Evolutionary conservation across 352 stramenopile species (phyloP), one percentile per base, ranked within the genome.

Genomic region (Plasmopara halstedii): DNA sequence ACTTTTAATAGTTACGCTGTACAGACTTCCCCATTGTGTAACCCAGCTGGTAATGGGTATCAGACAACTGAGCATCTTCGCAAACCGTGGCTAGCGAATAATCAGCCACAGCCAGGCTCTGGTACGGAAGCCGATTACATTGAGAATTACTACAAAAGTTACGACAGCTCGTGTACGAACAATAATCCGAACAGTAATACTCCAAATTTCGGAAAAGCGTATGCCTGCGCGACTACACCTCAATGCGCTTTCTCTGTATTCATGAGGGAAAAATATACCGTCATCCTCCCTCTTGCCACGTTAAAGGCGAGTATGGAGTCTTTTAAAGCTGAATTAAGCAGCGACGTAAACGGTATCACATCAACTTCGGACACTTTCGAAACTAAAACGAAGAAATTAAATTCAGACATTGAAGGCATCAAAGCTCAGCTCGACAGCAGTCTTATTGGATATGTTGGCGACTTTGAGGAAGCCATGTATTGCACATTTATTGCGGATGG

Each of bases 391-490:
- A 69, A 34, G 7, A 27, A 40, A 9, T 44, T 85, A 13, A 60
- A 69, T 23, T 13, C 13, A 13, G 67, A 42, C n/a, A 67, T 87
- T 40, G 52, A 54, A 27, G 53, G 14, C 9, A 82, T 87, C 46
- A 66, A 72, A 36, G 37, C 5, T 8, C 40, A 70, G 14, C 60
- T 87, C 10, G 43, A 77, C 18, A 46, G 15, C 35, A 67, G 39
- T 17, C 53, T 87, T 26, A 67, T 87, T 56, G 50, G 64, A 42
- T 73, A 77, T 29, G 75, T 85, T 5, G 45, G 54, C 8, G 58
- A 81, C 3, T 83, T 87, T 37, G 65, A 87, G 42, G 26, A 56
- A 1, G 51, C 47, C 23, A 87, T 87, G 75, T 67, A 77, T 52
- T 87, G 75, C 59, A 69, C 55, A 7, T 82, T 87, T 46, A 56